phyloP scores from a whole-genome alignment of 495 filamentous ascomycete genomes.

The Acidomyces sp. region DNA sequence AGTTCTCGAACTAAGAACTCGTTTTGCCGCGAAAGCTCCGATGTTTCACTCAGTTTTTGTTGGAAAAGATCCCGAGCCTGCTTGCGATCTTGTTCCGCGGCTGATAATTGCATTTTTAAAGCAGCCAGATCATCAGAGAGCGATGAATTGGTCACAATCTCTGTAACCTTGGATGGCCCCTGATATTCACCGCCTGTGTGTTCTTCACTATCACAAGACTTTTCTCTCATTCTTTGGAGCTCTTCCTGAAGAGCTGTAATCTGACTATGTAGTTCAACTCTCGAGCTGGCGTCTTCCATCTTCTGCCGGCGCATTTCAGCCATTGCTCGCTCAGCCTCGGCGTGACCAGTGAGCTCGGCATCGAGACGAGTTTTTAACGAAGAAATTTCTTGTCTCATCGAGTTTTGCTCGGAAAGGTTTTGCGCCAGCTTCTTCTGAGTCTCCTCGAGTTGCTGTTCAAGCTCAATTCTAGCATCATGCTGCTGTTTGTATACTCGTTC shows the following conservation, averaged over 20 bases:
- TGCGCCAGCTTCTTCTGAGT: background rate
- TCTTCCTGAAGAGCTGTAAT: conserved; percentile 3
- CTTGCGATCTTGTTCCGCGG: conserved; percentile 8
- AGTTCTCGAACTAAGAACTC: conserved; percentile 7
- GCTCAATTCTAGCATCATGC: background rate
- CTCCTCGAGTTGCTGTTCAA: background rate
- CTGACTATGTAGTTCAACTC: background rate
- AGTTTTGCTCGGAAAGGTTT: background rate
- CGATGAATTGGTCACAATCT: too few relatives aligned
- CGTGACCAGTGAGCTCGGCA: conserved; percentile 5
- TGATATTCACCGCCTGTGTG: too few relatives aligned
- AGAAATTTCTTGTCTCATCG: background rate
- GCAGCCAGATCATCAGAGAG: conserved; percentile 3
- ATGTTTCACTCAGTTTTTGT: conserved; percentile 9
- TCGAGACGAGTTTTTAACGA: conserved; percentile 10
- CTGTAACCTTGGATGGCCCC: too few relatives aligned
- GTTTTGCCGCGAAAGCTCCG: conserved; percentile 13
- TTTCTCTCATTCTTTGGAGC: conserved; percentile 1
- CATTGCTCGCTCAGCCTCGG: conserved; percentile 6
- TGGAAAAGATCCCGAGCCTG: conserved; percentile 8
- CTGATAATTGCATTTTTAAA: conserved; percentile 3
- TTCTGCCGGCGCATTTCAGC: conserved; percentile 3
- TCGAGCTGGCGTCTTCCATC: background rate
- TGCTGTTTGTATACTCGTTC: conserved; percentile 2
- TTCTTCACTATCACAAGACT: too few relatives aligned